phyloP scores from a whole-genome alignment of 805 yeast genomes.

The Lachancea dasiensis region DNA sequence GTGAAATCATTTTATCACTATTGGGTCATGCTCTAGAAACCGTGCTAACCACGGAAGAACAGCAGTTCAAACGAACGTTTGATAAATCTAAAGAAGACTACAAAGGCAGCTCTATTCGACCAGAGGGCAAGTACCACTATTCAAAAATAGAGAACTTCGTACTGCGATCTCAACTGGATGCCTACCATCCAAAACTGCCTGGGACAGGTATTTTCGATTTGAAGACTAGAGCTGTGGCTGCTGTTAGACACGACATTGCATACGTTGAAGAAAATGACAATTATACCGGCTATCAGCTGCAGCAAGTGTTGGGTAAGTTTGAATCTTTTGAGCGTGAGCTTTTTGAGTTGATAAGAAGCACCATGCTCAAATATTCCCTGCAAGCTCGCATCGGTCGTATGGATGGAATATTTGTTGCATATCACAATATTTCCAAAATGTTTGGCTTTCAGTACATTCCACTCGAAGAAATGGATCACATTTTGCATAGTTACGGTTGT shows the following conservation, averaged over 20 bases:
- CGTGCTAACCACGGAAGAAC: constrained; percentile 55
- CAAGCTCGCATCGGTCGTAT: constrained; percentile 94
- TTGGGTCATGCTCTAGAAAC: constrained; percentile 79
- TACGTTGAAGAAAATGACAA: constrained; percentile 48
- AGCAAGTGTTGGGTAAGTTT: constrained; percentile 51
- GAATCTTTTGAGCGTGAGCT: constrained; percentile 84
- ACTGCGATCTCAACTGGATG: constrained; percentile 88
- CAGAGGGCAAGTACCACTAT: constrained; percentile 57
- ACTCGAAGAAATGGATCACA: constrained; percentile 59
- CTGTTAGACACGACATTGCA: constrained; percentile 72
- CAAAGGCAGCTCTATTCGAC: constrained; percentile 9
- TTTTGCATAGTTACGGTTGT: constrained; percentile 45
- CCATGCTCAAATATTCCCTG: constrained; percentile 75
- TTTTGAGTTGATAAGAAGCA: constrained; percentile 66
- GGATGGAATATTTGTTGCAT: constrained; percentile 95
- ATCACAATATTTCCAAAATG: constrained; percentile 71
- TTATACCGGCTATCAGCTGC: constrained; percentile 63
- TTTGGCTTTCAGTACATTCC: constrained; percentile 92
- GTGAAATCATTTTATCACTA: constrained; percentile 60
- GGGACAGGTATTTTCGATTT: constrained; percentile 90
- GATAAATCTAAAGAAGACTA: constrained; percentile 13
- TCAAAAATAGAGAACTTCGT: constrained; percentile 61
- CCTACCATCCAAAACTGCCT: constrained; percentile 68
- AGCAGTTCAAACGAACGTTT: constrained; percentile 42
- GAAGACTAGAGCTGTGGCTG: constrained; percentile 85